A percentile compares a stretch with the other conserved stretches of the same genome.
phyloP scores from a whole-genome alignment of 108 stramenopile species.

The Cyclotella choctawhatcheeana region DNA sequence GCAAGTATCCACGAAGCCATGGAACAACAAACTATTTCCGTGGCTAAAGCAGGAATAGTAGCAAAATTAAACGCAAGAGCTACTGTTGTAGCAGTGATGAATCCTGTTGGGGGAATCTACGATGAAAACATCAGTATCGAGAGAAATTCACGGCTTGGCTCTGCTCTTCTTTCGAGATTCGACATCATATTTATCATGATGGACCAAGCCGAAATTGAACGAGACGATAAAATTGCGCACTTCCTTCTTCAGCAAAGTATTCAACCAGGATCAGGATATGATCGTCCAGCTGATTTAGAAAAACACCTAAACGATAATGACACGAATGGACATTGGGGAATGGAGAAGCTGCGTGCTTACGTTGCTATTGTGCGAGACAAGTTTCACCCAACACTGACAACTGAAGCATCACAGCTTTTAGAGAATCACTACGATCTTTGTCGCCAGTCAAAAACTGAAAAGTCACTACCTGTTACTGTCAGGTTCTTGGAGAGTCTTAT shows the following conservation, averaged over 20 bases:
- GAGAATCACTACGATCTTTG: slow-evolving; percentile 84
- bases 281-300: slow-evolving; percentile 31
- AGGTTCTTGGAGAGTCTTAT: slow-evolving; percentile 94
- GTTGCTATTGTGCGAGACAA: slow-evolving; percentile 83
- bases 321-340: slow-evolving; percentile 66
- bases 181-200: slow-evolving; percentile 89
- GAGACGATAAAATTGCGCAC: slow-evolving; percentile 82
- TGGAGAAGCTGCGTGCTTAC: slow-evolving; percentile 92
- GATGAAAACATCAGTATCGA: slow-evolving; percentile 73
- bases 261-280: slow-evolving; percentile 51
- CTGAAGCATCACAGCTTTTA: slow-evolving; percentile 75
- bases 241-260: slow-evolving; percentile 92
- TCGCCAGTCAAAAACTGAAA: slow-evolving; percentile 57
- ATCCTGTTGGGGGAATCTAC: slow-evolving; percentile 88
- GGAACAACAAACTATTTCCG: slow-evolving; percentile 97
- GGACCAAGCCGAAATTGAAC: slow-evolving; percentile 73
- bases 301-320: slow-evolving; percentile 26
- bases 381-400: slow-evolving; percentile 78
- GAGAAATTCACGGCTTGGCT: slow-evolving; percentile 92
- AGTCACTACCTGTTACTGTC: slow-evolving; percentile 84
- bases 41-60: slow-evolving; percentile 98
- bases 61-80: slow-evolving; percentile 94
- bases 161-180: slow-evolving; percentile 96
- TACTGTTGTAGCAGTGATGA: slow-evolving; percentile 95
- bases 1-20: slow-evolving; percentile 98